Evolutionary conservation across 805 yeast genomes (phyloP).

Genomic region (Kluyveromyces aestuarii): DNA sequence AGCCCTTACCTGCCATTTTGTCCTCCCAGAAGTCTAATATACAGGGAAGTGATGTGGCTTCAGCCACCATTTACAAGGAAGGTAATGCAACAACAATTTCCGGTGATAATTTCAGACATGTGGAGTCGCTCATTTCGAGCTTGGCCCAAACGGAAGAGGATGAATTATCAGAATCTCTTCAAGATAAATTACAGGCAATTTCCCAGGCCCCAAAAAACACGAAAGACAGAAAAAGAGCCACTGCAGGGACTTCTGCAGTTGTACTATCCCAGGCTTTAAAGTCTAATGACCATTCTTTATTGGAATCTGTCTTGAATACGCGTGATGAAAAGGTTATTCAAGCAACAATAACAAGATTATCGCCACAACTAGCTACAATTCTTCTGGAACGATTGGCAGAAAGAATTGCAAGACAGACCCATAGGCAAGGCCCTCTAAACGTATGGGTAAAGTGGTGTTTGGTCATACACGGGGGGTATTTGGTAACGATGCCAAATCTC

Average conservation of each 20-base stretch:
- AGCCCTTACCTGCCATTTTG: slow-evolving; percentile 7
- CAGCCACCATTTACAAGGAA: slow-evolving; percentile 51
- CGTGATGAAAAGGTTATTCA: slow-evolving; percentile 44
- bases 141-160: slow-evolving; percentile 35
- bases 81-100: slow-evolving; percentile 50
- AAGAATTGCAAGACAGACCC: slow-evolving; percentile 48
- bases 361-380: slow-evolving; percentile 43
- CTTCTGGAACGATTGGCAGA: slow-evolving; percentile 55
- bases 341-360: slow-evolving; percentile 46
- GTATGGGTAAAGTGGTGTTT: slow-evolving; percentile 86
- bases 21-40: slow-evolving; percentile 10
- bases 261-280: slow-evolving; percentile 83
- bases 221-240: slow-evolving; percentile 39
- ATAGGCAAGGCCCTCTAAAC: slow-evolving; percentile 42
- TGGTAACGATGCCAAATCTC: slow-evolving; percentile 37
- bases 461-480: slow-evolving; percentile 71
- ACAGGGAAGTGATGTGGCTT: slow-evolving; percentile 38
- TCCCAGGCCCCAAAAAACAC: slow-evolving; percentile 20
- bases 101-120: slow-evolving; percentile 54
- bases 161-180: slow-evolving; percentile 40
- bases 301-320: slow-evolving; percentile 69
- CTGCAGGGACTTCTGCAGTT: slow-evolving; percentile 71
- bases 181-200: slow-evolving; percentile 35
- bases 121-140: slow-evolving; percentile 36
- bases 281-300: slow-evolving; percentile 74